Base-by-base conservation (phyloP, 352 stramenopile species). In the Elongisporangium prolatum region DNA sequence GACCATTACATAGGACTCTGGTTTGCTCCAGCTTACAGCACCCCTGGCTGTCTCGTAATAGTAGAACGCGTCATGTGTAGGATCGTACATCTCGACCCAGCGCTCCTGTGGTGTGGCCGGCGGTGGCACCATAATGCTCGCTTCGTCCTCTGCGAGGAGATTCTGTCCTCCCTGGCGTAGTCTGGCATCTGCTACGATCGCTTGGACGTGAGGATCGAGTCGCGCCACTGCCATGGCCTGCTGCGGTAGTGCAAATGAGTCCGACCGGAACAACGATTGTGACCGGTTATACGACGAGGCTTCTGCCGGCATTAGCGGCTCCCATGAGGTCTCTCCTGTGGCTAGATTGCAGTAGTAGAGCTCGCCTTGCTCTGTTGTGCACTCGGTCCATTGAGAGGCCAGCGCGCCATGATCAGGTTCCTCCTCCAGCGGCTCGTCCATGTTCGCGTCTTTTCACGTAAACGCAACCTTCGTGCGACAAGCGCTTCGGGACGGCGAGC, bases 81-180 rank as follows among this genome's bases (percentile, higher is more conserved):
- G 68, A 48, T 88, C 75, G 50, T 74, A 78, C 65, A 86, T 70
- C 60, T 86, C 68, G 54, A 86, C 50, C 74, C 78, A 88, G 53
- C 77, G 65, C 28, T 59, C 69, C 24, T 34, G 24, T 8, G 24
- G 24, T 7, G 24, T 34, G 7, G 24, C 24, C 24, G 24, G 24
- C 7, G 24, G 24, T 38, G 24, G 40, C 51, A 52, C 44, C 14
- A 28, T 21, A 16, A 24, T 34, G 7, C n/a, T 8, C 21, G 6
- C 50, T 20, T 63, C 61, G 9, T 70, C 44, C 24, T 68, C 40
- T 37, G 64, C 57, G 14, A 61, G 61, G 54, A 67, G 61, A n/a
- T 64, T 65, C 8, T 62, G 21, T 13, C 61, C 28, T 1, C 40
- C 38, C 21, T 64, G 34, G 21, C 66, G 47, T n/a, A 52, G n/a